Percentiles rank a stretch among this genome's conserved stretches.
phyloP scores from a whole-genome alignment of 495 filamentous ascomycete species.

The Penicillium arizonense region DNA sequence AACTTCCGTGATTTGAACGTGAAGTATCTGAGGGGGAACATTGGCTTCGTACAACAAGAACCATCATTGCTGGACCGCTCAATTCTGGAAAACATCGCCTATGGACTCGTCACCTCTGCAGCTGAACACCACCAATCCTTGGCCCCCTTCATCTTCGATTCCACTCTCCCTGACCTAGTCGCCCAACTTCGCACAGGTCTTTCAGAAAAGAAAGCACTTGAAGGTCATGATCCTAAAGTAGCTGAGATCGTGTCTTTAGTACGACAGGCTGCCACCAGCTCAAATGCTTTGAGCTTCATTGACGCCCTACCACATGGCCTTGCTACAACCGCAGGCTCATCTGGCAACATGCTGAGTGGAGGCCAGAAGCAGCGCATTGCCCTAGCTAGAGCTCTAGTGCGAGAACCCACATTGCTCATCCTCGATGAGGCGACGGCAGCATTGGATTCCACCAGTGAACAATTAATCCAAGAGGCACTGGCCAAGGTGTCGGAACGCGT shows the following conservation, averaged over 20 bases:
- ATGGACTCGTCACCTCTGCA: slow-evolving; percentile 58
- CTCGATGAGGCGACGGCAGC: slow-evolving; percentile 74
- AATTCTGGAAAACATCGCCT: slow-evolving; percentile 65
- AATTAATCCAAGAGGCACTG: slow-evolving; percentile 45
- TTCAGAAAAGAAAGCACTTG: slow-evolving; percentile 19
- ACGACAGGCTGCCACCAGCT: slow-evolving; percentile 32
- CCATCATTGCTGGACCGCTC: slow-evolving; percentile 61
- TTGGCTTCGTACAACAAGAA: slow-evolving; percentile 67
- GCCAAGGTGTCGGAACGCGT: slow-evolving; percentile 36
- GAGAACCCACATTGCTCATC: slow-evolving; percentile 70
- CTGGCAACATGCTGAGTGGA: slow-evolving; percentile 56
- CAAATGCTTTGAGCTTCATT: slow-evolving; percentile 45
- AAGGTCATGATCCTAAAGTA: slow-evolving; percentile 18
- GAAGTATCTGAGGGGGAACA: slow-evolving; percentile 52
- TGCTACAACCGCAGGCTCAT: slow-evolving; percentile 49
- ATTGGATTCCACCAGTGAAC: slow-evolving; percentile 52
- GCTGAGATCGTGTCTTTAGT: slow-evolving; percentile 38
- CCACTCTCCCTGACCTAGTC: slow-evolving; percentile 27
- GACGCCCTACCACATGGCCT: slow-evolving; percentile 46
- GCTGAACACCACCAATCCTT: slow-evolving; percentile 33
- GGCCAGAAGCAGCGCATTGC: slow-evolving; percentile 63
- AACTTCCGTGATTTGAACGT: slow-evolving; percentile 55
- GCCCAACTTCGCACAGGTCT: slow-evolving; percentile 25
- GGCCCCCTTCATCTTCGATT: slow-evolving; percentile 26
- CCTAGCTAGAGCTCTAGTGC: slow-evolving; percentile 69